Evolutionary conservation across 352 stramenopile species (phyloP).

Genomic region (Vaucheria bursata): DNA sequence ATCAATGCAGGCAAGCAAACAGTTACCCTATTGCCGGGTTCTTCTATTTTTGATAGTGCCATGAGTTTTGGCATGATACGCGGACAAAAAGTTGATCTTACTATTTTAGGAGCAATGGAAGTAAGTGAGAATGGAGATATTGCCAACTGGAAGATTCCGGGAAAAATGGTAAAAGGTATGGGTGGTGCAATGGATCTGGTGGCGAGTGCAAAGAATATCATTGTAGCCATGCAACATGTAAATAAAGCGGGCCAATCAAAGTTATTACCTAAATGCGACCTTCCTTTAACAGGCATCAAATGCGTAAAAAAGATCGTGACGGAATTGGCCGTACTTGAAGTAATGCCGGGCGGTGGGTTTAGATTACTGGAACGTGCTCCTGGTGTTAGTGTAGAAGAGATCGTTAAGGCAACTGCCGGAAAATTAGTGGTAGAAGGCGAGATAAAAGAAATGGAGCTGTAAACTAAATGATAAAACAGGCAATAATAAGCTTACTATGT

Average conservation of each 20-base stretch:
- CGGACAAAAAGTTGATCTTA: conserved; percentile 83
- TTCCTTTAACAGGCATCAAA: conserved; percentile 76
- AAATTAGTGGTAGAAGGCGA: conserved; percentile 58
- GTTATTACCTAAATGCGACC: conserved; percentile 80
- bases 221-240: conserved; percentile 94
- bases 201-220: conserved; percentile 75
- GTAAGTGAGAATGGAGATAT: conserved; percentile 82
- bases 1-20: conserved; percentile 97
- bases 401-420: conserved; percentile 65
- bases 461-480: too few species aligned
- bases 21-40: conserved; percentile 80
- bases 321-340: conserved; percentile 29
- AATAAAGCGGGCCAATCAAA: conserved; percentile 83
- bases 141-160: conserved; percentile 89
- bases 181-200: conserved; percentile 94
- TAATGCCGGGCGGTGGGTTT: conserved; percentile 5
- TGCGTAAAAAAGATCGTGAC: conserved; percentile 29
- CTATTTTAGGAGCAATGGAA: conserved; percentile 87
- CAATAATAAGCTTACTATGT: too few species aligned
- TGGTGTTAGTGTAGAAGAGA: conserved; percentile 66
- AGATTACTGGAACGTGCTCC: conserved; percentile 54
- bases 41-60: conserved; percentile 81
- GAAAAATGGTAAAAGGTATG: conserved; percentile 94
- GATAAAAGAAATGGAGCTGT: too few species aligned
- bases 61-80: conserved; percentile 94